phyloP scores from a whole-genome alignment of 345 rosid species.

The Euphorbia pulcherrima region DNA sequence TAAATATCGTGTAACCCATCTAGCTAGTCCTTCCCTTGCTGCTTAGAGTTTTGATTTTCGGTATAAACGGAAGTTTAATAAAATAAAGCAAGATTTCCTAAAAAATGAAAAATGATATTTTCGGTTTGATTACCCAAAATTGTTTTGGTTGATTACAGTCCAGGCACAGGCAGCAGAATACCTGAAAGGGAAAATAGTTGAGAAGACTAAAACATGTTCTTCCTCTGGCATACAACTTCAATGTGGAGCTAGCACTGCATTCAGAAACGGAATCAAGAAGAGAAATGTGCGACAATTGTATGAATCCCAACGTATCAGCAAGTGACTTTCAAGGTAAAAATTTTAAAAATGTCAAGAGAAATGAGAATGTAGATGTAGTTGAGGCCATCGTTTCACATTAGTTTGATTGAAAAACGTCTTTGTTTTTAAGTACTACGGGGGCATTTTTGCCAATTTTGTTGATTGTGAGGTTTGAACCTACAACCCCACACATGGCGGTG shows the following conservation, averaged over 20 bases:
- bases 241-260: constrained; percentile 43
- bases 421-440: too few relatives aligned
- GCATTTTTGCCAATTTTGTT: too few relatives aligned
- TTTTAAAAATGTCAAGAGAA: background rate
- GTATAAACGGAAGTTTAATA: too few relatives aligned
- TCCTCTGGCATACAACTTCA: constrained; percentile 20
- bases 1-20: too few relatives aligned
- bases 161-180: constrained; percentile 61
- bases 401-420: background rate
- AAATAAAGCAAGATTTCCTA: background rate
- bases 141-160: constrained; percentile 40
- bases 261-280: constrained; percentile 67
- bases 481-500: too few relatives aligned
- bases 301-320: constrained; percentile 26
- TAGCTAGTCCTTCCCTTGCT: background rate
- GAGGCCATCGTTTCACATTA: background rate
- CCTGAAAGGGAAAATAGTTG: constrained; percentile 46
- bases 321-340: background rate
- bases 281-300: constrained; percentile 42
- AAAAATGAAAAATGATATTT: background rate
- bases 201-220: constrained; percentile 28
- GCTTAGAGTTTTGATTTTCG: background rate
- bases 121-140: background rate
- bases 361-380: background rate
- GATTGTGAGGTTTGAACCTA: too few relatives aligned